These are phyloP conservation scores for Curvularia hawaiiensis DNA, from an alignment of 2,329 filamentous ascomycete species.

Conservation along the genomic window DNA sequence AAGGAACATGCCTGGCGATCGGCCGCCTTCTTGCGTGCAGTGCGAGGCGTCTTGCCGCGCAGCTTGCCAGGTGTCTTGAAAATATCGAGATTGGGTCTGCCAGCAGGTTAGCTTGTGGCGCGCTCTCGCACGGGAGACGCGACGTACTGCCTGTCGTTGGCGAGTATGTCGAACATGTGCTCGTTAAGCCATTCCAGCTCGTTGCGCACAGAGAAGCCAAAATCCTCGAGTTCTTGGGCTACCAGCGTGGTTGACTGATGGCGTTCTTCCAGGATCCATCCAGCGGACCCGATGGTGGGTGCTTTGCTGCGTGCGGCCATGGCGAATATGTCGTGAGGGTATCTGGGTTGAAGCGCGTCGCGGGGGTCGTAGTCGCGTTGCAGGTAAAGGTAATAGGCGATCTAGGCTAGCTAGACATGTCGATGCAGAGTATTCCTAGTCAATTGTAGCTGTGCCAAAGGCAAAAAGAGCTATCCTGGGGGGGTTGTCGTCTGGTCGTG, in stretches of 20 bases:
- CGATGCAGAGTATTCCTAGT: slow-evolving; percentile 17
- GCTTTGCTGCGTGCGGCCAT: slow-evolving; percentile 45
- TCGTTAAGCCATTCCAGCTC: slow-evolving; percentile 99
- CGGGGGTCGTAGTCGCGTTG: slow-evolving; percentile 22
- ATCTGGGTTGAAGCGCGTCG: slow-evolving; percentile 32
- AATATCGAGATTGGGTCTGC: slow-evolving; percentile 87
- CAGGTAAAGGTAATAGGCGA: slow-evolving; percentile 9
- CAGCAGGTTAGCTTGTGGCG: slow-evolving; percentile 29
- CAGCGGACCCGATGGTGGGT: slow-evolving; percentile 73
- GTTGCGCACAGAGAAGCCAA: slow-evolving; percentile 87
- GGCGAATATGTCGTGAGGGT: slow-evolving; percentile 16
- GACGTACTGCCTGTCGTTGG: slow-evolving; percentile 81
- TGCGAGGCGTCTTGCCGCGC: slow-evolving; percentile 79
- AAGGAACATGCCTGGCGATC: slow-evolving; percentile 69
- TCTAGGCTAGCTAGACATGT: slow-evolving; percentile 27
- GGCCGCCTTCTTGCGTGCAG: slow-evolving; percentile 63
- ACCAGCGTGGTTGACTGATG: slow-evolving; percentile 76
- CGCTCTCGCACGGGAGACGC: slow-evolving; percentile 11
- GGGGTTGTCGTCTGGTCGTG: slow-evolving; percentile 17
- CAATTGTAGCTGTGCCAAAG: slow-evolving; percentile 18
- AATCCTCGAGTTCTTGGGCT: slow-evolving; percentile 86
- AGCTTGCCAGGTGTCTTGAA: slow-evolving; percentile 92
- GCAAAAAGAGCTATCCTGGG: slow-evolving; percentile 21
- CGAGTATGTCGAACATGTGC: slow-evolving; percentile 95
- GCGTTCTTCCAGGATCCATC: slow-evolving; percentile 87